Evolutionary conservation across 2,329 filamentous ascomycete species (phyloP).

Genomic region (Colletotrichum tabaci): DNA sequence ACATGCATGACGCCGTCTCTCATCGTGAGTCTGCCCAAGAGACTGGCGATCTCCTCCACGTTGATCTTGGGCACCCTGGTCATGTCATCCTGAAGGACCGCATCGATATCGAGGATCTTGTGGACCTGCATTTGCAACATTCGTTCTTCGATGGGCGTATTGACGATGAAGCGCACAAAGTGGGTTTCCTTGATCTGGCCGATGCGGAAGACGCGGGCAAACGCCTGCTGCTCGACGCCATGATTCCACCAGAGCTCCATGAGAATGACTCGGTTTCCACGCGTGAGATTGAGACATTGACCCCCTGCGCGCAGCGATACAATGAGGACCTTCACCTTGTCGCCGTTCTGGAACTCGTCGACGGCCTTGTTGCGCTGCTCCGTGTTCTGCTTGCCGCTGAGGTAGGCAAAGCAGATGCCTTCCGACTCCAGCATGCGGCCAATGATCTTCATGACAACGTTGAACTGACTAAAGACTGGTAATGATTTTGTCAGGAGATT

Average conservation of each 20-base stretch:
- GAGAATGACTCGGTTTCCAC: conserved; percentile 68
- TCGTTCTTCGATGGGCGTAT: conserved; percentile 70
- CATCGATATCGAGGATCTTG: conserved; percentile 56
- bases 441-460: conserved; percentile 51
- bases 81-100: not conserved
- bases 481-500: not conserved
- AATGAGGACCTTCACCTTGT: conserved; percentile 47
- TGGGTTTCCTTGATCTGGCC: conserved; percentile 74
- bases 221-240: conserved; percentile 71
- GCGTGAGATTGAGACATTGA: conserved; percentile 56
- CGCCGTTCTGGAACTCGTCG: conserved; percentile 43
- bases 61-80: not conserved
- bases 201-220: conserved; percentile 73
- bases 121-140: conserved; percentile 68
- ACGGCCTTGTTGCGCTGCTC: conserved; percentile 45
- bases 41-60: not conserved
- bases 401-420: conserved; percentile 55
- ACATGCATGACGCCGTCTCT: not conserved
- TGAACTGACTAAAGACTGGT: conserved; percentile 55
- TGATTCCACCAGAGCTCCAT: conserved; percentile 75
- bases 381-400: conserved; percentile 48
- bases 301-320: conserved; percentile 53
- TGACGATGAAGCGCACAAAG: conserved; percentile 70
- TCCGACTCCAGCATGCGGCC: conserved; percentile 54
- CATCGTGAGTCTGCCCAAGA: conserved; percentile 3